Evolutionary conservation across 352 stramenopile genomes (phyloP).

Genomic region (Phytophthora melonis): DNA sequence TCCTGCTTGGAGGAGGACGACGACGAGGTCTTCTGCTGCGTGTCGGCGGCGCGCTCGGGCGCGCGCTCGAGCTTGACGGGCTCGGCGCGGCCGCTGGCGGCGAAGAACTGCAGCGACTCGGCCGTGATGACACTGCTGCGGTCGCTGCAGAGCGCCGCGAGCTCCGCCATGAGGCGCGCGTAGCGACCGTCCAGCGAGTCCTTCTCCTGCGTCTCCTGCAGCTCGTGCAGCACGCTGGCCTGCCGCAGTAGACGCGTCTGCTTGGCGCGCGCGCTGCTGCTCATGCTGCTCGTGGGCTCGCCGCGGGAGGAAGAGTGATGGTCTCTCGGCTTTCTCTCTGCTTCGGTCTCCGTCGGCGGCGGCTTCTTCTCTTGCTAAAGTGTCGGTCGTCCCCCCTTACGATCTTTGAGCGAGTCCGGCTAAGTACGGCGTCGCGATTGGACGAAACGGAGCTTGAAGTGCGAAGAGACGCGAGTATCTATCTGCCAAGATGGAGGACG

Average conservation of each 20-base stretch:
- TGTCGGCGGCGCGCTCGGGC: constrained; percentile 44
- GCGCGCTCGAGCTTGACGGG: constrained; percentile 80
- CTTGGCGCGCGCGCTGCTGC: constrained; percentile 41
- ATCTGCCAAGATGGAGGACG: background rate
- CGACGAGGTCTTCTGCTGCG: constrained; percentile 37
- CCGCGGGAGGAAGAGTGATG: constrained; percentile 32
- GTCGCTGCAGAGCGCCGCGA: constrained; percentile 77
- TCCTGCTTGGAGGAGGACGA: constrained; percentile 50
- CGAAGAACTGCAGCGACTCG: constrained; percentile 82
- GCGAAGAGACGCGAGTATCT: background rate
- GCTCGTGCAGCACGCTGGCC: constrained; percentile 80
- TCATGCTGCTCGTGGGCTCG: constrained; percentile 8
- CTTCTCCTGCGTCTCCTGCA: constrained; percentile 82
- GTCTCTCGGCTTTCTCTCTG: constrained; percentile 19
- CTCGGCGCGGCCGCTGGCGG: constrained; percentile 62
- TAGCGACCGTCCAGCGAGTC: constrained; percentile 78
- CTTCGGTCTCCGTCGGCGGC: constrained; percentile 3
- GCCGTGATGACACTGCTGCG: constrained; percentile 76
- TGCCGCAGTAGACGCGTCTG: constrained; percentile 60
- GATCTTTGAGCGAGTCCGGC: constrained; percentile 25
- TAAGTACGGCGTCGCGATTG: constrained; percentile 28
- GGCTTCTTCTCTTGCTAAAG: constrained; percentile 5
- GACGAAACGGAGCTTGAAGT: constrained; percentile 24
- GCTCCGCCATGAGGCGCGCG: constrained; percentile 77
- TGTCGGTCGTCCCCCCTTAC: constrained; percentile 20